These are phyloP conservation scores for Colletotrichum brevisporum DNA, from an alignment of 2,329 filamentous ascomycete genomes.

Conservation along the genomic window DNA sequence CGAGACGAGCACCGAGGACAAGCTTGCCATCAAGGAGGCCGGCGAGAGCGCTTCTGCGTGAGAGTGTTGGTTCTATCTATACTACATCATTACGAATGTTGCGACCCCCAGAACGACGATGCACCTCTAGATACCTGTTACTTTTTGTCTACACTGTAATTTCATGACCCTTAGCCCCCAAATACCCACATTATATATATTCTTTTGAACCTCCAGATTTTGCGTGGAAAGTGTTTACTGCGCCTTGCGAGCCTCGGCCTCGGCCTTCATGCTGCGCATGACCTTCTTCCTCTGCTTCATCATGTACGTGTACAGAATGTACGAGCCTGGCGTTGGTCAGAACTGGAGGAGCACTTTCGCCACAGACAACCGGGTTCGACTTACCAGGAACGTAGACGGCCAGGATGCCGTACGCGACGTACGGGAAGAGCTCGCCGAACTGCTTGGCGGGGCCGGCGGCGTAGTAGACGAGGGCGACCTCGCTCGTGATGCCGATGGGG, in stretches of 20 bases:
- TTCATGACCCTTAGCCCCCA: constrained; percentile 30
- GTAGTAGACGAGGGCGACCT: constrained; percentile 84
- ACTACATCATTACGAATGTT: constrained; percentile 10
- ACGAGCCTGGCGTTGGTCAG: constrained; percentile 68
- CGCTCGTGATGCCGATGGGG: constrained; percentile 90
- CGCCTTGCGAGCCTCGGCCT: constrained; percentile 47
- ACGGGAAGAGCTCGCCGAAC: constrained; percentile 65
- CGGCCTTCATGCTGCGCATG: constrained; percentile 72
- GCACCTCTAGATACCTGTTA: constrained; percentile 11
- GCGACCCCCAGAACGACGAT: constrained; percentile 12
- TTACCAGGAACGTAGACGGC: constrained; percentile 85
- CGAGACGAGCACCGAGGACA: constrained; percentile 62
- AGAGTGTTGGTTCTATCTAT: not conserved
- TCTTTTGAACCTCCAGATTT: not conserved
- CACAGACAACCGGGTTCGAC: constrained; percentile 48
- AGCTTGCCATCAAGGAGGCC: constrained; percentile 42
- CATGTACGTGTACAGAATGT: constrained; percentile 95
- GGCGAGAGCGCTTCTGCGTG: constrained; percentile 33
- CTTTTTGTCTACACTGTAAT: constrained; percentile 25
- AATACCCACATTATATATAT: constrained; percentile 18
- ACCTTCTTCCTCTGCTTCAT: constrained; percentile 89
- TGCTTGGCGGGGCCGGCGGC: constrained; percentile 72
- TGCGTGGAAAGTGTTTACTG: not conserved
- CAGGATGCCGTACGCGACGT: constrained; percentile 75
- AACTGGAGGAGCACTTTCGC: not conserved